phyloP scores from a whole-genome alignment of 139 green algal species.

The Pleodorina starrii region DNA sequence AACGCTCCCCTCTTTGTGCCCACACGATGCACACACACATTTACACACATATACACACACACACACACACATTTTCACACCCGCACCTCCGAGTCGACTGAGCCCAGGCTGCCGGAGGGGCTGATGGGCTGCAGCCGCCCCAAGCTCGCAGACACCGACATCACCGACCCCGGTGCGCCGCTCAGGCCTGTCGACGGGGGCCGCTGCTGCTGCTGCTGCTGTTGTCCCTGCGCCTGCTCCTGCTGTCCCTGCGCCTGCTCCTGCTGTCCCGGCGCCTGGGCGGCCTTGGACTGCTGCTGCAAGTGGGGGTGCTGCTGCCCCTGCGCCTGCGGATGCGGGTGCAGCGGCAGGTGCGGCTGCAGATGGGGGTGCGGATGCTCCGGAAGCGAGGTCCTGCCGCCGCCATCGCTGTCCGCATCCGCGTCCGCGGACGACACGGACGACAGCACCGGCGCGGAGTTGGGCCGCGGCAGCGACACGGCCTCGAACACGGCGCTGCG shows the following conservation, averaged over 20 bases:
- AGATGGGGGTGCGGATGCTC: constrained; percentile 13
- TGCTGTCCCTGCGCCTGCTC: not conserved
- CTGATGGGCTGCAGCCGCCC: not conserved
- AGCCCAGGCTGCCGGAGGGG: not conserved
- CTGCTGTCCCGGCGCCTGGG: not conserved
- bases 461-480: not conserved
- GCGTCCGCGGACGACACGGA: not conserved
- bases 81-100: constrained; percentile 26
- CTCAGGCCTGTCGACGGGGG: not conserved
- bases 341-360: not conserved
- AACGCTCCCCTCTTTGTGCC: too few relatives aligned
- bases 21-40: too few relatives aligned
- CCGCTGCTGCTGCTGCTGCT: not conserved
- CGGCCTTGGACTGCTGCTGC: too few relatives aligned
- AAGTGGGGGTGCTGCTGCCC: not conserved
- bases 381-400: not conserved
- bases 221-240: not conserved
- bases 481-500: not conserved
- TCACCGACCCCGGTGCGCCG: not conserved
- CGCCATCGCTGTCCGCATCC: not conserved
- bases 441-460: not conserved
- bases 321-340: not conserved
- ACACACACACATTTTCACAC: not conserved
- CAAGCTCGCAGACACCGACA: not conserved
- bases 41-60: too few relatives aligned